A percentile compares a stretch with the other conserved stretches of the same genome.
These are phyloP conservation scores for Kodamaea hsintzibuensis DNA, from an alignment of 805 yeast species.

Conservation along the genomic window DNA sequence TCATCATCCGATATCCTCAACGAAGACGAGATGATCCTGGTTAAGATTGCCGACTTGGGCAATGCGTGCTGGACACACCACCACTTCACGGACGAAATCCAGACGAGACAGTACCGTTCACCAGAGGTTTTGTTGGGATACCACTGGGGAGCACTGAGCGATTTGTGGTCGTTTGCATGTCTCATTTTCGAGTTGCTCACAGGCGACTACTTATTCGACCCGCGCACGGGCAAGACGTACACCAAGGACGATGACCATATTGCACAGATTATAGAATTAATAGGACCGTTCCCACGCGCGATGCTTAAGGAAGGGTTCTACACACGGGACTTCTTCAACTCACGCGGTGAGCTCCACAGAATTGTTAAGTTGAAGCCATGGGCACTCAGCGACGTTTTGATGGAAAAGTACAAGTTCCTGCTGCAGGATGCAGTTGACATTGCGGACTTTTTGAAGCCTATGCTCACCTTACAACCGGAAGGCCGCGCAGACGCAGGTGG, in stretches of 20 bases:
- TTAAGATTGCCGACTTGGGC: conserved; percentile 70
- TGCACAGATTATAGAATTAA: conserved; percentile 87
- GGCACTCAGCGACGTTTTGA: conserved; percentile 78
- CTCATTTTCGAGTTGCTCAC: conserved; percentile 86
- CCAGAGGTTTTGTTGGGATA: conserved; percentile 62
- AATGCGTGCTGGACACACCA: conserved; percentile 65
- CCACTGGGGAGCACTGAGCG: conserved; percentile 92
- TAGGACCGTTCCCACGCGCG: conserved; percentile 66
- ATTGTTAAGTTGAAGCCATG: conserved; percentile 85
- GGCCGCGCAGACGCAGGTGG: conserved; percentile 95
- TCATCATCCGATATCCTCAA: conserved; percentile 16
- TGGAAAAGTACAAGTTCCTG: conserved; percentile 80
- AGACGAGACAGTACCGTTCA: conserved; percentile 66
- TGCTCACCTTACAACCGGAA: conserved; percentile 79
- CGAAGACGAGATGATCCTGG: conserved; percentile 26
- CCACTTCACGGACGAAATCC: conserved; percentile 69
- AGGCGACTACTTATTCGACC: conserved; percentile 94
- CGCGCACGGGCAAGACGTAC: conserved; percentile 73
- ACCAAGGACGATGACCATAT: conserved; percentile 93
- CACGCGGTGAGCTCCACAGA: conserved; percentile 69
- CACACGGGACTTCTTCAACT: conserved; percentile 62
- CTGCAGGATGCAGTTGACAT: conserved; percentile 70
- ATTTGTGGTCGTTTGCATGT: conserved; percentile 96
- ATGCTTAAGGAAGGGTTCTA: conserved; percentile 61
- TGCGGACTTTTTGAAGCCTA: conserved; percentile 76